A percentile compares a stretch with the other conserved stretches of the same genome.
Evolutionary conservation across 495 filamentous ascomycete species (phyloP).

Genomic region (Penicillium coffeae): DNA sequence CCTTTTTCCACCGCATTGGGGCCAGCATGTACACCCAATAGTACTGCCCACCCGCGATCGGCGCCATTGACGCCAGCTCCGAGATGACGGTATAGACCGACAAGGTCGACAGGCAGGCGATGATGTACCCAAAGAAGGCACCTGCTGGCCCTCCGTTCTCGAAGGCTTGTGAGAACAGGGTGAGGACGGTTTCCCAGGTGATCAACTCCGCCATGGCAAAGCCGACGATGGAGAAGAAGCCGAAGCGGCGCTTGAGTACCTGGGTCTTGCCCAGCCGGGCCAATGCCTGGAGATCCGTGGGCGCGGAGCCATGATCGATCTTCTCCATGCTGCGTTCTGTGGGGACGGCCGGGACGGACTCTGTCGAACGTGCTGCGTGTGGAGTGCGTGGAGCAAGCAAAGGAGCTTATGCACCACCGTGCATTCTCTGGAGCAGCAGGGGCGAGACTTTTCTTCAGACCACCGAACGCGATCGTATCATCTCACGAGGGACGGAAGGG

Average conservation of each 20-base stretch:
- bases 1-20: constrained; percentile 27
- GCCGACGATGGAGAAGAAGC: constrained; percentile 35
- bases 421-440: background rate
- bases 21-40: constrained; percentile 43
- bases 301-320: constrained; percentile 3
- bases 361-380: background rate
- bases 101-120: constrained; percentile 43
- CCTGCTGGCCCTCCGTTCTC: constrained; percentile 45
- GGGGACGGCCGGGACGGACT: background rate
- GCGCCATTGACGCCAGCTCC: constrained; percentile 49
- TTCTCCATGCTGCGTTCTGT: constrained; percentile 6
- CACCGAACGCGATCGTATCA: too few species aligned
- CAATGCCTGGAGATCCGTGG: constrained; percentile 23
- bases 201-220: constrained; percentile 35
- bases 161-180: constrained; percentile 22
- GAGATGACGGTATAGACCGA: constrained; percentile 42
- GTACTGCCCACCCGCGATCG: constrained; percentile 40
- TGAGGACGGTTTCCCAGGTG: constrained; percentile 37
- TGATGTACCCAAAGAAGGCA: constrained; percentile 47
- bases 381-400: background rate
- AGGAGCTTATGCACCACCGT: background rate
- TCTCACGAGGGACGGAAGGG: too few species aligned
- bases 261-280: constrained; percentile 38
- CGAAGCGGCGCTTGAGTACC: constrained; percentile 35
- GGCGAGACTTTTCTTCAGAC: too few species aligned